Evolutionary conservation across 1,139 yeast species (phyloP).

Genomic region (Sugiyamaella grinbergsii): DNA sequence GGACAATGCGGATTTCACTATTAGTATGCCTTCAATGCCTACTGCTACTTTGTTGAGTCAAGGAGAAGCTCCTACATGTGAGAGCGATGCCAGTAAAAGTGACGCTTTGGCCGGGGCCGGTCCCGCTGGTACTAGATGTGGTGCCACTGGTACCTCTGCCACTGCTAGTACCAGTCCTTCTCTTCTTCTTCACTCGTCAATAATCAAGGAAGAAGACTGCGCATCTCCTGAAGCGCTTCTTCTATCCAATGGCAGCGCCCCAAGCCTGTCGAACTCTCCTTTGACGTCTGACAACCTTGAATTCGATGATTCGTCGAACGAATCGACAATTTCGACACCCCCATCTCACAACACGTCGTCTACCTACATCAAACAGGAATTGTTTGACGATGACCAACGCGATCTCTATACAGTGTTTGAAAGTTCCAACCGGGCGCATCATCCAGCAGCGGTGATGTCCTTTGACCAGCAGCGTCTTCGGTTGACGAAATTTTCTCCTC

Average conservation of each 20-base stretch:
- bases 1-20: constrained; percentile 26
- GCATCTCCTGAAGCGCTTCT: constrained; percentile 35
- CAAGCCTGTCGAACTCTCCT: constrained; percentile 36
- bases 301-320: constrained; percentile 15
- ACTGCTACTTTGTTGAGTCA: constrained; percentile 6
- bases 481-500: constrained; percentile 34
- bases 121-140: not conserved
- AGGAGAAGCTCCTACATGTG: not conserved
- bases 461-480: constrained; percentile 49
- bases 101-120: not conserved
- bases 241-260: constrained; percentile 31
- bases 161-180: not conserved
- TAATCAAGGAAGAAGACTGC: constrained; percentile 25
- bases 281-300: constrained; percentile 17
- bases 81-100: not conserved
- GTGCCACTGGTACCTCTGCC: not conserved
- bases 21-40: constrained; percentile 13
- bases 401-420: constrained; percentile 17
- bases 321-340: constrained; percentile 7
- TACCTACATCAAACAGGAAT: constrained; percentile 5
- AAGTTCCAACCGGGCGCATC: constrained; percentile 43
- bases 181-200: not conserved
- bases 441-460: constrained; percentile 49
- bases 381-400: constrained; percentile 22
- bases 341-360: not conserved